Evolutionary conservation across 345 rosid species (phyloP).

Genomic region (Erysimum cheiranthoides): DNA sequence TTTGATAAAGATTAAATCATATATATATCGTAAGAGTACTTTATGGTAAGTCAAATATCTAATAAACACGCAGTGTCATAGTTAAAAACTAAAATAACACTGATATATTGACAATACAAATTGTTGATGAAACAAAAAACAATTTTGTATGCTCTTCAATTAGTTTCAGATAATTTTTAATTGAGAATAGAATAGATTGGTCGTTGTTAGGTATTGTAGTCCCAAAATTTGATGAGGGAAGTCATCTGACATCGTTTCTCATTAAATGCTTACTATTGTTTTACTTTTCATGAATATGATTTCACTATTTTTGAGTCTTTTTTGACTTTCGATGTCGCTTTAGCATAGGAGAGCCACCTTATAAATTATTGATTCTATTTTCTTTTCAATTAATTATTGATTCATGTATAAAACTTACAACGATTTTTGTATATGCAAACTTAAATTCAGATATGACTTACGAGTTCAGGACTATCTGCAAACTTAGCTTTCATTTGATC

Average conservation of each 20-base stretch:
- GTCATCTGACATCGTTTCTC: conserved; percentile 21
- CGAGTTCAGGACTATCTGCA: no score
- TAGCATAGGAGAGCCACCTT: conserved; percentile 30
- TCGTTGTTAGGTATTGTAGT: conserved; percentile 36
- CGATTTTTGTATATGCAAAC: background rate
- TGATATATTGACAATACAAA: background rate
- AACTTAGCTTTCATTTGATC: no score
- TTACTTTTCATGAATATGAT: conserved; percentile 34
- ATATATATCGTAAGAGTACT: background rate
- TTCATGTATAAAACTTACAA: conserved; percentile 8
- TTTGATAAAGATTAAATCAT: background rate
- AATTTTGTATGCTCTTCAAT: background rate
- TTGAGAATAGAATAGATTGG: conserved; percentile 1
- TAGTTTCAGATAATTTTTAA: background rate
- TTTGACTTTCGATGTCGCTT: conserved; percentile 35
- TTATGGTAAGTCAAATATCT: conserved; percentile 7
- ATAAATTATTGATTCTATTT: conserved; percentile 14
- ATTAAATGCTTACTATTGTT: conserved; percentile 37
- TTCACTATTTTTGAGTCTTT: conserved; percentile 18
- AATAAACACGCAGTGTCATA: background rate
- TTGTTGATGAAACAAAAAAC: background rate
- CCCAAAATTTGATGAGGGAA: conserved; percentile 27
- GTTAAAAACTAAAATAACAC: background rate
- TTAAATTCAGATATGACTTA: no score
- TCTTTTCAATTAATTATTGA: background rate